These are phyloP conservation scores for Colletotrichum sansevieriae DNA, from an alignment of 2,329 filamentous ascomycete species.

Conservation along the genomic window DNA sequence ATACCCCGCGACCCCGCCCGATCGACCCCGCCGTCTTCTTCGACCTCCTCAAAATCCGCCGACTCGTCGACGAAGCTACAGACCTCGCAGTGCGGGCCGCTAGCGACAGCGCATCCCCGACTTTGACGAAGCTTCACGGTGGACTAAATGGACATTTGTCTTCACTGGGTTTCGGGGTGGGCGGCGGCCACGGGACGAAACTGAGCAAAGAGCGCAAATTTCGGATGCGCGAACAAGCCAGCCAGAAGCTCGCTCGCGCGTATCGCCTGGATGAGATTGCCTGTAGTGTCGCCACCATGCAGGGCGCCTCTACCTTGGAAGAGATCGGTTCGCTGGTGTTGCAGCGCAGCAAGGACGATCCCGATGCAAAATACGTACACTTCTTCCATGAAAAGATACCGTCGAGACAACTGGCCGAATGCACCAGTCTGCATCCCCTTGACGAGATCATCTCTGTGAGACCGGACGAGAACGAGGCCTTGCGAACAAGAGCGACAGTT, in stretches of 20 bases:
- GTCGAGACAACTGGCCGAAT: conserved; percentile 78
- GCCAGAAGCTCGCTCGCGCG: conserved; percentile 80
- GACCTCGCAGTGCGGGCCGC: conserved; percentile 82
- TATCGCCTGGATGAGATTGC: conserved; percentile 88
- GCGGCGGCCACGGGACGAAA: conserved; percentile 71
- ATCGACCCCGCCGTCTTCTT: conserved; percentile 86
- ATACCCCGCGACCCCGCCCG: conserved; percentile 79
- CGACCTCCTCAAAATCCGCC: conserved; percentile 85
- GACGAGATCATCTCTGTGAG: conserved; percentile 75
- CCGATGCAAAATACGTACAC: conserved; percentile 88
- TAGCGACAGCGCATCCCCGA: conserved; percentile 77
- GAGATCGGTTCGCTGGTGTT: conserved; percentile 81
- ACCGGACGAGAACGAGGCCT: conserved; percentile 73
- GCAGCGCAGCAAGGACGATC: conserved; percentile 74
- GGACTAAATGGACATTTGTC: conserved; percentile 49
- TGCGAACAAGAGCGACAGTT: conserved; percentile 81
- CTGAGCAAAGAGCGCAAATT: conserved; percentile 82
- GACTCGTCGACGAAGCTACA: conserved; percentile 83
- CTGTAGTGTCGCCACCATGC: conserved; percentile 86
- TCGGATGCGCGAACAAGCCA: conserved; percentile 84
- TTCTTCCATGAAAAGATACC: conserved; percentile 95
- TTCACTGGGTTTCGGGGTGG: conserved; percentile 66
- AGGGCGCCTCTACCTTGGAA: conserved; percentile 81
- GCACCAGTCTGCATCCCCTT: conserved; percentile 75
- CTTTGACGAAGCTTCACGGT: conserved; percentile 69